phyloP scores from a whole-genome alignment of 768 basidiomycete species.

The Lactarius hengduanensis region DNA sequence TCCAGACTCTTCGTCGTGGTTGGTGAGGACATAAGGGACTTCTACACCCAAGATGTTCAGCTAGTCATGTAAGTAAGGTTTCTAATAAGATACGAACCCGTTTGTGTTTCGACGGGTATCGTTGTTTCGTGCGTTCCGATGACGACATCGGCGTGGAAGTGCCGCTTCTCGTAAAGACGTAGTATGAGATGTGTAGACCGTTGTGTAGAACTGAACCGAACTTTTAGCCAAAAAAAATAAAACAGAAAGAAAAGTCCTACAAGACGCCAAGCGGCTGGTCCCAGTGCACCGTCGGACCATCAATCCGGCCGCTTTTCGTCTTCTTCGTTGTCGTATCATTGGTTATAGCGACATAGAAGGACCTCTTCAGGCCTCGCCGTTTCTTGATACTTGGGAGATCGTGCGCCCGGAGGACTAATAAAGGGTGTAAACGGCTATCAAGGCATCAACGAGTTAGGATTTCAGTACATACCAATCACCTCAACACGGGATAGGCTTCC shows the following conservation, averaged over 20 bases:
- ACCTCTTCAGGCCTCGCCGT: neutral
- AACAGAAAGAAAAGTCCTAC: neutral
- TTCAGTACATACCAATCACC: neutral
- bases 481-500: neutral
- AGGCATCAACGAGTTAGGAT: neutral
- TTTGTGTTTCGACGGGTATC: neutral
- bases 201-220: neutral
- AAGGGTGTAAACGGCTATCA: neutral
- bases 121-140: neutral
- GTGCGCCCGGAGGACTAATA: neutral
- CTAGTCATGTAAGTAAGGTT: neutral
- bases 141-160: neutral
- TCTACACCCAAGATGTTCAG: neutral
- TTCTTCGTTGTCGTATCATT: neutral
- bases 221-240: neutral
- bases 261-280: neutral
- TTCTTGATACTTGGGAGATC: neutral
- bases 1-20: neutral
- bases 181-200: neutral
- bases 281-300: neutral
- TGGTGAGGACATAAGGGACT: neutral
- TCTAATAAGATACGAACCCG: neutral
- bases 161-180: neutral
- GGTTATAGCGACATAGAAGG: neutral
- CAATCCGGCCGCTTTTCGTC: neutral